Conservation (phyloP, 129 eudicot species). For the Centaurea solstitialis region DNA sequence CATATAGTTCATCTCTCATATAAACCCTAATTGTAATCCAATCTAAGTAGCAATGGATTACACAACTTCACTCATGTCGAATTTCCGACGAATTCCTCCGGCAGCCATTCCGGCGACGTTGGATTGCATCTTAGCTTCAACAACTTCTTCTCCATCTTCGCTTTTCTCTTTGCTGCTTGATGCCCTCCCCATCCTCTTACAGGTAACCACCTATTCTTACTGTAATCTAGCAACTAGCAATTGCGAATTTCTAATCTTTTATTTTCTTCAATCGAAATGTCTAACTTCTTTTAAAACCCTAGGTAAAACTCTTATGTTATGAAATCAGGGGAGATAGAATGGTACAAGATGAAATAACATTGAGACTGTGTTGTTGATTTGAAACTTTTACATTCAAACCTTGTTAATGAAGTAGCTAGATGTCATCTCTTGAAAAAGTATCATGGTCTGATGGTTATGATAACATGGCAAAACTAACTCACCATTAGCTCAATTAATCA, state of each 20-base stretch:
- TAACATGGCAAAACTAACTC: background rate
- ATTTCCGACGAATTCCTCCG: slow-evolving; percentile 82
- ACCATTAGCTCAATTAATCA: background rate
- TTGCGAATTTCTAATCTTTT: background rate
- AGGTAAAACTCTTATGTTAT: no score
- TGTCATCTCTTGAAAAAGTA: background rate
- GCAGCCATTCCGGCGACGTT: slow-evolving; percentile 75
- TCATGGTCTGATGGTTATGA: background rate
- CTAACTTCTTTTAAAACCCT: background rate
- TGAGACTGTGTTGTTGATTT: background rate
- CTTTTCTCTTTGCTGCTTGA: slow-evolving; percentile 59
- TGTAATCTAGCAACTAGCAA: background rate
- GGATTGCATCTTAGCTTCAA: slow-evolving; percentile 72
- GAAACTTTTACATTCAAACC: background rate
- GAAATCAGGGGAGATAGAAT: background rate
- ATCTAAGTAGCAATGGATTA: slow-evolving; percentile 35
- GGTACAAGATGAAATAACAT: background rate
- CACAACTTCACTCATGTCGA: slow-evolving; percentile 47
- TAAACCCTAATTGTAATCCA: background rate
- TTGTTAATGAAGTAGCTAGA: background rate
- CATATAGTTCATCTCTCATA: background rate
- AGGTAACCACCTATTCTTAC: slow-evolving; percentile 30
- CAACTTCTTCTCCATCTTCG: slow-evolving; percentile 53
- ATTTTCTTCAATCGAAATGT: background rate
- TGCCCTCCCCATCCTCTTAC: slow-evolving; percentile 45